phyloP scores from a whole-genome alignment of 2,329 filamentous ascomycete genomes.

The Samsoniella hepiali region DNA sequence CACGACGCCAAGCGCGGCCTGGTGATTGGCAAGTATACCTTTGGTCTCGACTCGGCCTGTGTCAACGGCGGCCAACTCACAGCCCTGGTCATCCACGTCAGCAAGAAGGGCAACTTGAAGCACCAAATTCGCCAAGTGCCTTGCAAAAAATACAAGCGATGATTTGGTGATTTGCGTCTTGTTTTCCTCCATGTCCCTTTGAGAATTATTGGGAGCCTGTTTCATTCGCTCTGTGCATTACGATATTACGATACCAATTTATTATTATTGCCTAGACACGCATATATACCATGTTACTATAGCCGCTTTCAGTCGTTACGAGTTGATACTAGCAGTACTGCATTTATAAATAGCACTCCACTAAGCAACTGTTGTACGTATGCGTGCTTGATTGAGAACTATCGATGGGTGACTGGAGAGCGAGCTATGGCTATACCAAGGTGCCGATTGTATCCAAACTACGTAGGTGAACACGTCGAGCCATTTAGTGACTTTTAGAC shows the following conservation, averaged over 20 bases:
- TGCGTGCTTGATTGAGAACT: background rate
- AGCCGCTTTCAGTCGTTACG: background rate
- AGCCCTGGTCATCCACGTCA: constrained; percentile 68
- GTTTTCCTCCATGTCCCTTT: too few relatives aligned
- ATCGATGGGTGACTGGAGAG: background rate
- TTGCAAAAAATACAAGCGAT: constrained; percentile 31
- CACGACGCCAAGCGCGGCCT: constrained; percentile 77
- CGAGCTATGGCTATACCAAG: background rate
- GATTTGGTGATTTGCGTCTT: background rate
- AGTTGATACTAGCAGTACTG: background rate
- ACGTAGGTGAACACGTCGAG: too few relatives aligned
- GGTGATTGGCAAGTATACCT: constrained; percentile 60
- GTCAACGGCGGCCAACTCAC: constrained; percentile 72
- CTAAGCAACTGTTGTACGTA: background rate
- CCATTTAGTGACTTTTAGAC: too few relatives aligned
- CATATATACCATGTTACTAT: background rate
- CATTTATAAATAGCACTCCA: background rate
- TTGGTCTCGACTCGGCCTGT: constrained; percentile 84
- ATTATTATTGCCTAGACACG: background rate
- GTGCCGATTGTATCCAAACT: too few relatives aligned
- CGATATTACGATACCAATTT: constrained; percentile 15
- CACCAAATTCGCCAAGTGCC: constrained; percentile 41
- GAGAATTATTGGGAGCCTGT: background rate
- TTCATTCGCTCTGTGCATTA: background rate
- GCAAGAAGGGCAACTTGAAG: constrained; percentile 31